Evolutionary conservation across 2,329 filamentous ascomycete species (phyloP).

Genomic region (Beauveria varroae): DNA sequence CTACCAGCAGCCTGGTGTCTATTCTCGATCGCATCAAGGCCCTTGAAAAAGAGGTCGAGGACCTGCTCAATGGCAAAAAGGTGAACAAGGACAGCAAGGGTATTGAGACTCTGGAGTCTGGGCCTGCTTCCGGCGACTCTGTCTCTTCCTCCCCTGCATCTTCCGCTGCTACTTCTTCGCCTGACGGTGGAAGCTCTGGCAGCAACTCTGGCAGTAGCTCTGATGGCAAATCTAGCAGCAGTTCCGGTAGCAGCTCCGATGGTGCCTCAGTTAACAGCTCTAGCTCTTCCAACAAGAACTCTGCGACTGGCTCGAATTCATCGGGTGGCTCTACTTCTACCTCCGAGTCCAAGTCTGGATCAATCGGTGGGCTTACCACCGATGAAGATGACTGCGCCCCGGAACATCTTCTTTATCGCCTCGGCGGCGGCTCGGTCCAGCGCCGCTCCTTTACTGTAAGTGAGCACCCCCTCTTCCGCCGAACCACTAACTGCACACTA

Average conservation of each 20-base stretch:
- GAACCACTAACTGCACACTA: slow-evolving; percentile 22
- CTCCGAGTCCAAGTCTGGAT: neutral
- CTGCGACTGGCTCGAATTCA: neutral
- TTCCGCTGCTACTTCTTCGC: neutral
- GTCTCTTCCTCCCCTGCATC: neutral
- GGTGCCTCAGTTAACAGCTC: neutral
- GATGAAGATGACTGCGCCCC: neutral
- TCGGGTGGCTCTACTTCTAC: neutral
- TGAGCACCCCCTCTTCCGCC: slow-evolving; percentile 16
- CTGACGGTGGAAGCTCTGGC: neutral
- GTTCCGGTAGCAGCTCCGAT: neutral
- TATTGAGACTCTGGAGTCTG: neutral
- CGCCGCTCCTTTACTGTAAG: slow-evolving; percentile 17
- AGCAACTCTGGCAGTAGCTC: neutral
- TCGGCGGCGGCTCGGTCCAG: slow-evolving; percentile 12
- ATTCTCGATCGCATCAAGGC: slow-evolving; percentile 23
- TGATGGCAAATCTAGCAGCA: neutral
- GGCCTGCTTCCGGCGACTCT: neutral
- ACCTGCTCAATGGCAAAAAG: slow-evolving; percentile 16
- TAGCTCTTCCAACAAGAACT: neutral
- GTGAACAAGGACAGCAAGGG: neutral
- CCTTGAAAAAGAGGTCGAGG: slow-evolving; percentile 21
- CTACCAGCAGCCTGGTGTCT: slow-evolving; percentile 17
- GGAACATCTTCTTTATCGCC: slow-evolving; percentile 13
- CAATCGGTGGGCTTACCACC: neutral